Evolutionary conservation across 768 basidiomycete species (phyloP).

Genomic region (Calvatia gigantea): DNA sequence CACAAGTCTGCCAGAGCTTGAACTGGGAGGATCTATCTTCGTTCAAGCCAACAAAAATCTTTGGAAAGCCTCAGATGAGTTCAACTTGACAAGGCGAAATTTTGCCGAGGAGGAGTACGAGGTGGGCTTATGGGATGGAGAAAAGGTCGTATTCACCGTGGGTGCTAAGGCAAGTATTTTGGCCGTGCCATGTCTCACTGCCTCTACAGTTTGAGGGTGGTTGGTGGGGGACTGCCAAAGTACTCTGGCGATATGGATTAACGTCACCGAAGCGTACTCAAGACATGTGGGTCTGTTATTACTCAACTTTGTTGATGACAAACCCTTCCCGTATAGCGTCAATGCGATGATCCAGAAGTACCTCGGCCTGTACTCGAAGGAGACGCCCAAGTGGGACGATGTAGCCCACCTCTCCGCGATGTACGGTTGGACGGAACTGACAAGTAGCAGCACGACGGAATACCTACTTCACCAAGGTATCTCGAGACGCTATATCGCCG

Average conservation of each 20-base stretch:
- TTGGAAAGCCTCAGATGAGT: slow-evolving; percentile 76
- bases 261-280: slow-evolving; percentile 55
- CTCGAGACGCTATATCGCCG: slow-evolving; percentile 53
- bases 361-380: slow-evolving; percentile 49
- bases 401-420: slow-evolving; percentile 52
- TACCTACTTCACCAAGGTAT: slow-evolving; percentile 57
- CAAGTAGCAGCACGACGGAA: slow-evolving; percentile 49
- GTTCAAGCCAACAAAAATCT: slow-evolving; percentile 67
- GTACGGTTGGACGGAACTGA: slow-evolving; percentile 47
- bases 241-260: slow-evolving; percentile 77
- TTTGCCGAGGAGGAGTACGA: slow-evolving; percentile 47
- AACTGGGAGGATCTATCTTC: slow-evolving; percentile 89
- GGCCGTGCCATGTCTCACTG: slow-evolving; percentile 6
- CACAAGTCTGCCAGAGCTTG: slow-evolving; percentile 55
- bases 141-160: slow-evolving; percentile 63
- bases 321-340: slow-evolving; percentile 48
- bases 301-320: neutral
- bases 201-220: slow-evolving; percentile 39
- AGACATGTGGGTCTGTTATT: slow-evolving; percentile 38
- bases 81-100: slow-evolving; percentile 57
- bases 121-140: slow-evolving; percentile 83
- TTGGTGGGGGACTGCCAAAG: slow-evolving; percentile 74
- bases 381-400: slow-evolving; percentile 59
- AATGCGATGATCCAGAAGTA: slow-evolving; percentile 48
- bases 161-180: slow-evolving; percentile 17